Evolutionary conservation across 2,329 filamentous ascomycete genomes (phyloP), one percentile per base, ranked within the genome.

Genomic region (Blastomyces gilchristii): DNA sequence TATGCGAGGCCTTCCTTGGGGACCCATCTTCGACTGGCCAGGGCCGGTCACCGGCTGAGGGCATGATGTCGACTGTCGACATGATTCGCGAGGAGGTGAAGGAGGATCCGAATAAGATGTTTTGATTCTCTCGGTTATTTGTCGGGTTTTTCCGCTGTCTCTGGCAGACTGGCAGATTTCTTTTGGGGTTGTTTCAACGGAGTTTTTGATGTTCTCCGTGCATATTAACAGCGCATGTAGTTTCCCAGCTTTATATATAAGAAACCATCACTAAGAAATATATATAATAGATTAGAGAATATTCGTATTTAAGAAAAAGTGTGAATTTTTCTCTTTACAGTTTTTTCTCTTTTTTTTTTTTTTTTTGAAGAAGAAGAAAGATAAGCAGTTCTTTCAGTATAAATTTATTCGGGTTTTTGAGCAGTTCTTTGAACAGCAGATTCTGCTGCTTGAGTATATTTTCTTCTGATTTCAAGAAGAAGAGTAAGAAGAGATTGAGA

Each of bases 1-100:
- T 97, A 60, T 76, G 76, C 67, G 71, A 78, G 62, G 75, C 71
- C 65, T 76, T 78, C 63, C 67, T 77, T 60, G 72, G 71, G 3
- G 58, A 59, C n/a, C 58, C 58, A 43, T 43, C 54, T 43, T 58
- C 54, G 6, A 41, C 41, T 11, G 25, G 28, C 18, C 43, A 6
- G 6, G 43, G 25, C 28, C 49, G 28, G 9, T 18, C n/a, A 14
- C 11, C 18, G 25, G 41, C 41, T n/a, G 39, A 59, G 16, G 43
- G 18, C 3, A 49, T 49, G 58, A 59, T 59, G 25, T 59, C 58
- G 16, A 59, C 58, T n/a, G 43, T 59, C 25, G 58, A 59, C 28
- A 34, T 59, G 58, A 59, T 59, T 37, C 58, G 58, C 6, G 58
- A 59, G 43, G 58, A 59, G 43, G 58, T 43, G 43, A 59, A 59